Base-by-base conservation (phyloP, 345 rosid species). In the Aquilaria sinensis region DNA sequence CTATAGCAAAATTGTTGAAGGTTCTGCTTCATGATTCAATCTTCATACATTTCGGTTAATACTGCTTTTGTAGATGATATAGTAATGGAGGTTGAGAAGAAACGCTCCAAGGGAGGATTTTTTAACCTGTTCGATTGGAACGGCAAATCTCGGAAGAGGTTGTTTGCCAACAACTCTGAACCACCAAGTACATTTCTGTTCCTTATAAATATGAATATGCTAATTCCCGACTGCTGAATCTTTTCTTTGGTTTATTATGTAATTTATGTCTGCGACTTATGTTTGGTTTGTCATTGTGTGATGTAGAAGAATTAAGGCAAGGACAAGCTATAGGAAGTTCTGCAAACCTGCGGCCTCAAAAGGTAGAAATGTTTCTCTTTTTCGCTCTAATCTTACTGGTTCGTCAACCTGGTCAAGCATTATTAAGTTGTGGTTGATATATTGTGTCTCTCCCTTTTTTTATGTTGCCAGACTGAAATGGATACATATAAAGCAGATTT, bases 111-210 rank as follows among this genome's bases (percentile, higher is more conserved):
- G 72, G 92, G 93, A 70, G 78, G 87, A 11, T 81, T 88, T 61
- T 77, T 84, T n/a, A 64, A 81, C 62, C 71, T 91, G 41, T 94
- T 94, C 70, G 92, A 87, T 68, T 89, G 97, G 99, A 77, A 85
- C 70, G 84, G 90, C 12, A 95, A 85, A 79, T 95, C 96, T 59
- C 69, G 81, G 50, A 91, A 89, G 85, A 91, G 86, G 77, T 78
- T 85, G 49, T 82, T 90, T 63, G 53, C 84, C 30, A 76, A 68
- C 71, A 73, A 66, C 57, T 67, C 77, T 2, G 85, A 80, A 30
- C 54, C 69, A 16, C 62, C 76, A 15, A 88, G 89, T 88, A 82
- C 48, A 54, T 61, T 60, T 45, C 0, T 37, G 6, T 46, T 71
- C 47, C 58, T 61, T 53, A 33, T 49, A 3, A 33, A 23, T 63